phyloP scores from a whole-genome alignment of 2,329 filamentous ascomycete species.

The Fusarium ambrosium region DNA sequence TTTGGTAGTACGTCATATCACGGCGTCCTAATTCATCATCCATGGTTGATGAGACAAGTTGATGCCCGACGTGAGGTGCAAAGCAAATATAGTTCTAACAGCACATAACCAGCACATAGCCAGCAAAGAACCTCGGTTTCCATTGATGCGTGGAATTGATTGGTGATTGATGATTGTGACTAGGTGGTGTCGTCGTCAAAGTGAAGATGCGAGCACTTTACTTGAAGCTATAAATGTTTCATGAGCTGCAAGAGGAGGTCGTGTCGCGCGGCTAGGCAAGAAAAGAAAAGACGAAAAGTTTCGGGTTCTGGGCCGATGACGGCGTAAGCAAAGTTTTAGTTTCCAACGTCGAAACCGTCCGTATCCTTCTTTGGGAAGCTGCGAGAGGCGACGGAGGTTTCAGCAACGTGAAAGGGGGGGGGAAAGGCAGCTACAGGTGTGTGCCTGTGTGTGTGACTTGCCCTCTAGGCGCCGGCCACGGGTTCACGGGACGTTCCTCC shows the following conservation, averaged over 20 bases:
- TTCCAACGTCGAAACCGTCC: constrained; percentile 8
- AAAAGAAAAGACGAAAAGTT: neutral
- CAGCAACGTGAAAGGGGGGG: constrained; percentile 13
- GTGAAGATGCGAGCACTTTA: constrained; percentile 10
- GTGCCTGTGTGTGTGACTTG: neutral
- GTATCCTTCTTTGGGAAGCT: constrained; percentile 2
- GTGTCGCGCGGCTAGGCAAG: neutral
- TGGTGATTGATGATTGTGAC: neutral
- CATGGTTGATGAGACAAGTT: neutral
- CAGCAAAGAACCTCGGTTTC: neutral
- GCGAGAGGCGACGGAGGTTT: constrained; percentile 31
- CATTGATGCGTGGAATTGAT: neutral
- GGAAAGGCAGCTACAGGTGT: neutral
- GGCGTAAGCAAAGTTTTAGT: neutral
- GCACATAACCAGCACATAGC: too few relatives aligned
- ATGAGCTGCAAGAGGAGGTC: constrained; percentile 5
- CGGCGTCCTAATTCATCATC: neutral
- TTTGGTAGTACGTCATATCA: neutral
- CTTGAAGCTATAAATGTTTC: constrained; percentile 27
- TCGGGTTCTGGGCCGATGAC: constrained; percentile 14
- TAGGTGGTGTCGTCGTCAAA: neutral
- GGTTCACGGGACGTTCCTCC: constrained; percentile 23
- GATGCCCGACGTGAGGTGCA: neutral
- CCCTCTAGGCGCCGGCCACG: constrained; percentile 8
- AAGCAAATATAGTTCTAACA: neutral